Evolutionary conservation across 2,329 filamentous ascomycete species (phyloP).

Genomic region (Monascus ruber): DNA sequence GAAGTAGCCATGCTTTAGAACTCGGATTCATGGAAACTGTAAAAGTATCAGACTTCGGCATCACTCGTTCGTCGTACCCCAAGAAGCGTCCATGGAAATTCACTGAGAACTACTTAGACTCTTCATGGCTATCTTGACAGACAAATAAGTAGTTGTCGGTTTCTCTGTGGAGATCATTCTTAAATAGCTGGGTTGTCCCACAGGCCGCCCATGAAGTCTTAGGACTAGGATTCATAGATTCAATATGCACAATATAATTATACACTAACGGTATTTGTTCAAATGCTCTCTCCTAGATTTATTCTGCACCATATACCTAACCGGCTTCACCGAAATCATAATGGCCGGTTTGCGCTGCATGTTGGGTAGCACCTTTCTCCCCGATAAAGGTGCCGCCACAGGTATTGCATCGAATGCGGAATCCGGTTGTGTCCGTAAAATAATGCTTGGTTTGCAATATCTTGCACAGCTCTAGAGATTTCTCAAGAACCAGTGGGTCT

Average conservation of each 20-base stretch:
- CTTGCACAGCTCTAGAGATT: constrained; percentile 52
- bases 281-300: not conserved
- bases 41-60: too few species aligned
- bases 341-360: constrained; percentile 37
- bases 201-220: not conserved
- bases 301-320: constrained; percentile 9
- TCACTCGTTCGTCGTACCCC: too few species aligned
- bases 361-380: constrained; percentile 35
- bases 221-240: too few species aligned
- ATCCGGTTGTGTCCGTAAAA: constrained; percentile 75
- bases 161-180: too few species aligned
- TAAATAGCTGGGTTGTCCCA: not conserved
- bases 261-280: constrained; percentile 1
- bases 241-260: constrained; percentile 5
- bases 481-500: constrained; percentile 45
- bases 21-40: constrained; percentile 2
- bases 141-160: too few species aligned
- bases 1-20: constrained; percentile 28
- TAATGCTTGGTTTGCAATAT: constrained; percentile 65
- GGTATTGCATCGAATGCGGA: constrained; percentile 65
- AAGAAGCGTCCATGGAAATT: not conserved
- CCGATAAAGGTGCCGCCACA: constrained; percentile 34
- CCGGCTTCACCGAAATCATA: constrained; percentile 39
- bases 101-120: not conserved
- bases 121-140: too few species aligned